Evolutionary conservation across 176 grass and related monocot species (phyloP).

Genomic region (Stipa capillata): DNA sequence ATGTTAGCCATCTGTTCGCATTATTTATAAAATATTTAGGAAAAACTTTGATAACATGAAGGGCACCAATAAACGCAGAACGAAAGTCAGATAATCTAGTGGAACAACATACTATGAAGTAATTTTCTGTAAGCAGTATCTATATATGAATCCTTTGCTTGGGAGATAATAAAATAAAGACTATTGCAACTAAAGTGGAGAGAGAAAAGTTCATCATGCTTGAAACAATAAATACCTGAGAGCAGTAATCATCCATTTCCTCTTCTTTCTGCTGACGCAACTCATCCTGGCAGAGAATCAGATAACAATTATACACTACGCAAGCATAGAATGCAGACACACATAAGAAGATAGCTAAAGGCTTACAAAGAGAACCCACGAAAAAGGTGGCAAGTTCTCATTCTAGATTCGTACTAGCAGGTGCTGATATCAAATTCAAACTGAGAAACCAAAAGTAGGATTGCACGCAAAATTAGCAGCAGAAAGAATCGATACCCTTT

Average conservation of each 20-base stretch:
- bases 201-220: neutral
- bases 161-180: neutral
- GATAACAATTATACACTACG: constrained; percentile 6
- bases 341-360: constrained; percentile 8
- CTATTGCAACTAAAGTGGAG: neutral
- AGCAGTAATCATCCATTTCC: constrained; percentile 99
- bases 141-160: neutral
- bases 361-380: neutral
- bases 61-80: neutral
- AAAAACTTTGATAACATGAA: neutral
- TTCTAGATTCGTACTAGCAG: constrained; percentile 11
- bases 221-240: constrained; percentile 57
- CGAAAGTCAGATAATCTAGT: neutral
- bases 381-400: neutral
- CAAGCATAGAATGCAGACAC: neutral
- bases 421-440: neutral
- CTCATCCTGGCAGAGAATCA: constrained; percentile 71
- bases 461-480: neutral
- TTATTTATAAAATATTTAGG: neutral
- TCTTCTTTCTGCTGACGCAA: constrained; percentile 93
- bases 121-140: neutral
- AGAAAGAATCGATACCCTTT: neutral
- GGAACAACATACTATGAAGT: neutral
- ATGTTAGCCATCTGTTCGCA: neutral
- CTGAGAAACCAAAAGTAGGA: neutral